These are phyloP conservation scores for Fusarium sp. DNA, from an alignment of 2,329 filamentous ascomycete species.

Conservation along the genomic window DNA sequence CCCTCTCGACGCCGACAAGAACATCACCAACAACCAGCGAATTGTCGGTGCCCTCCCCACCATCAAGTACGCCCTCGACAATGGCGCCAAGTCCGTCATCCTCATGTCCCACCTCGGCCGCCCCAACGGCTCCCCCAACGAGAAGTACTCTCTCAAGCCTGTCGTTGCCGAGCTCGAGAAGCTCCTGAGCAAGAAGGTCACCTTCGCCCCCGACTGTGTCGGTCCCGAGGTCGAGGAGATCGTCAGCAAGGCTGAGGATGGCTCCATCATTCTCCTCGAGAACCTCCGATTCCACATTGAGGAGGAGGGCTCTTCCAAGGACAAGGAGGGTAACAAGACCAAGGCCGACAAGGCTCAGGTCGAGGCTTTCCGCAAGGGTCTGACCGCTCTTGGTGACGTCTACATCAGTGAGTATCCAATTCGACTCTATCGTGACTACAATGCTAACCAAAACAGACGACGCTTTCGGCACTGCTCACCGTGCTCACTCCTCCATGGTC, in stretches of 20 bases:
- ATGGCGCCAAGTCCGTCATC: conserved; percentile 91
- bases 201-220: conserved; percentile 90
- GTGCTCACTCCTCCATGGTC: conserved; percentile 99
- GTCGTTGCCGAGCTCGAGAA: conserved; percentile 93
- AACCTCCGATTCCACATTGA: conserved; percentile 98
- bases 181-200: conserved; percentile 84
- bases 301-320: conserved; percentile 97
- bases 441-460: conserved; percentile 72
- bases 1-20: conserved; percentile 90
- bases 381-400: conserved; percentile 94
- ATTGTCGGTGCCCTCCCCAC: conserved; percentile 95
- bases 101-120: conserved; percentile 99
- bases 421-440: background rate
- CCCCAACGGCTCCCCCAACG: conserved; percentile 87
- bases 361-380: conserved; percentile 90
- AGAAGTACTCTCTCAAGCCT: conserved; percentile 95
- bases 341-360: conserved; percentile 97
- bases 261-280: conserved; percentile 90
- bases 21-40: conserved; percentile 97
- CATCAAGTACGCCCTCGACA: conserved; percentile 91
- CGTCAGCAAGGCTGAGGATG: conserved; percentile 83
- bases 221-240: conserved; percentile 89
- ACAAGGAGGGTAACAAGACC: conserved; percentile 93
- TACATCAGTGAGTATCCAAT: conserved; percentile 83
- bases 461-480: conserved; percentile 97